A percentile compares a stretch with the other conserved stretches of the same genome.
phyloP scores from a whole-genome alignment of 768 basidiomycete genomes.

The Cystofilobasidium bisporidii region DNA sequence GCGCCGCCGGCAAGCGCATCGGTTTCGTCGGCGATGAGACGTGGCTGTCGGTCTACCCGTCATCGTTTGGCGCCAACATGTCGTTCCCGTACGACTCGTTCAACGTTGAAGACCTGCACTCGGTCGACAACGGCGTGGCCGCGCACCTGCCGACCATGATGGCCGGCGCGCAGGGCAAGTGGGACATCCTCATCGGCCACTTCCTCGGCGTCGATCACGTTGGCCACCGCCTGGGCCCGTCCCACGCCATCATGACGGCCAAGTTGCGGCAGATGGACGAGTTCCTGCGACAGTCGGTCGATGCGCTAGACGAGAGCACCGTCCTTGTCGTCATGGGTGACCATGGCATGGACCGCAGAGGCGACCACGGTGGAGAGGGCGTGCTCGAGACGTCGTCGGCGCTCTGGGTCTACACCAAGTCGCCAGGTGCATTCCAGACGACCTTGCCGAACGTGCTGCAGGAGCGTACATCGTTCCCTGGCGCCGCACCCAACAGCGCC shows the following conservation, averaged over 20 bases:
- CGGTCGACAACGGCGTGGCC: conserved; percentile 86
- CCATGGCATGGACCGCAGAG: conserved; percentile 90
- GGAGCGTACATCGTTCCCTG: conserved; percentile 31
- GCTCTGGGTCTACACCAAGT: conserved; percentile 88
- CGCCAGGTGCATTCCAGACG: conserved; percentile 42
- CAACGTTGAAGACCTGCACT: conserved; percentile 95
- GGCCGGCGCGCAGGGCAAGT: conserved; percentile 45
- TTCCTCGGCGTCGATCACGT: conserved; percentile 94
- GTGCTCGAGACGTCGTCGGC: conserved; percentile 71
- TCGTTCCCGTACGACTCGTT: conserved; percentile 87
- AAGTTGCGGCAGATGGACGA: conserved; percentile 84
- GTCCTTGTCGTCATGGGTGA: conserved; percentile 85
- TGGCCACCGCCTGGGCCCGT: conserved; percentile 86
- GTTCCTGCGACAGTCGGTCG: conserved; percentile 63
- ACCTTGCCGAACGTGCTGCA: neutral
- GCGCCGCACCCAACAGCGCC: conserved; percentile 39
- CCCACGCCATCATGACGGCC: conserved; percentile 69
- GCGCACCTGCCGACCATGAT: conserved; percentile 72
- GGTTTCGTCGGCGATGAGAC: conserved; percentile 97
- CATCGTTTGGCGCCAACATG: conserved; percentile 60
- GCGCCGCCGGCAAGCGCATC: conserved; percentile 48
- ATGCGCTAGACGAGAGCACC: conserved; percentile 62
- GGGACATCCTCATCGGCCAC: conserved; percentile 85
- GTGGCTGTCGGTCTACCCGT: conserved; percentile 82
- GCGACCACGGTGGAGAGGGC: conserved; percentile 92